Evolutionary conservation across 2,329 filamentous ascomycete species (phyloP), one percentile per base, ranked within the genome.

Genomic region (Dryadomyces quercivorus): DNA sequence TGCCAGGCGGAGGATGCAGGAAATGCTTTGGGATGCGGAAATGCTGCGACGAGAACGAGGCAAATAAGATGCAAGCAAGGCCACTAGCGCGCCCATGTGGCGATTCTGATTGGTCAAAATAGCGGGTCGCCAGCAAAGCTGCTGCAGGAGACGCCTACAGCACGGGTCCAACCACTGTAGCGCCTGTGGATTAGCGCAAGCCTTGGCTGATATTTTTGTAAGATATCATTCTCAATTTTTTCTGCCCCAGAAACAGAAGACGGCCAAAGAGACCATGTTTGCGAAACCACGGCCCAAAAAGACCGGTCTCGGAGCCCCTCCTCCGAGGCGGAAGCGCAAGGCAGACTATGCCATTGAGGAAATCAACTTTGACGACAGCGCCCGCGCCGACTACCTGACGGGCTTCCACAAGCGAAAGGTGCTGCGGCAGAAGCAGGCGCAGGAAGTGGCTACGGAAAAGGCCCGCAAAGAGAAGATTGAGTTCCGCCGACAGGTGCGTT

Each of bases 371-470:
- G 90, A 98, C 71, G 72, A 78, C 58, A 76, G 77, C 58, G 87
- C 87, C 48, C 84, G 93, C 60, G 74, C 86, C 60, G 90, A 97
- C 64, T 98, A 88, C 66, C 76, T 98, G 56, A 96, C 90, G 0
- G 93, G 93, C 2, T 98, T 98, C 71, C 91, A 92, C 74, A 98
- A 97, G 76, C 85, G 93, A 69, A 97, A 96, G 69, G 72, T 87
- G 53, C 86, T 89, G 67, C 80, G 93, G 42, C 82, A 84, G 61
- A 94, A 95, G 72, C 76, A 84, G 68, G 92, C 92, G 1, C 86
- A 93, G 65, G 89, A 93, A 61, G 76, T 86, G 61, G 88, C 88
- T 3, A 83, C 81, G 48, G 85, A 88, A 69, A 83, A 79, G 65
- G 89, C 84, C 50, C 82, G 84, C 51, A 80, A 90, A 63, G 91